Base-by-base conservation (phyloP, 192 early-diverging fungal genomes). In the Umbelopsis isabellina region DNA sequence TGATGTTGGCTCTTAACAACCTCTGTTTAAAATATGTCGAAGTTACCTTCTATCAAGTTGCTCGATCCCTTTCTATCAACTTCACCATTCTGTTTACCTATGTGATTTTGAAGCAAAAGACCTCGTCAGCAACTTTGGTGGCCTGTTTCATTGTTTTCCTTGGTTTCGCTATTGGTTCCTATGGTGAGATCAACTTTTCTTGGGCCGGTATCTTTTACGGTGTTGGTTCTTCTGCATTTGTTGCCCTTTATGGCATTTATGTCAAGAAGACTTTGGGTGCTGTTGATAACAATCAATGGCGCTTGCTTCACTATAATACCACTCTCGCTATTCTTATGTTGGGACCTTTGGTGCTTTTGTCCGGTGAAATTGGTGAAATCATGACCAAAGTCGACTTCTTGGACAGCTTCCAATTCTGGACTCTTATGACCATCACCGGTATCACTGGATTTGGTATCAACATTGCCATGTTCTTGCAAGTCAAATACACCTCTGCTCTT, bases 41-140 rank as follows among this genome's bases (percentile, higher is more conserved):
- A 70, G 88, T 90, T 18, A 89, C 88, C 16, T 90, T 89, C 73
- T 90, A 90, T 70, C 88, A 90, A 78, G 85, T 89, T 35, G 88
- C 88, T 12, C 79, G 88, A 23, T 90, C 88, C 18, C 75, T 90
- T 44, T 87, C 88, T 33, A 90, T 90, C 74, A 78, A 86, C 65
- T 90, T 90, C 76, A 90, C 88, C 67, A 90, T 90, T 52, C 22
- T 89, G 18, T 81, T 90, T 55, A 90, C 88, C 11, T 90, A 82
- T 41, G 68, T 78, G 25, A 84, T 90, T 61, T 80, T 90, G 20
- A 79, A 82, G 20, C 83, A 82, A 52, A 79, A 68, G 41, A 90
- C 88, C n/a, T 87, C 87, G n/a, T 16, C 61, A 6, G 46, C 74
- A 12, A 86, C 88, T 37, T 70, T 89, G 55, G 8, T 80, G 18